Evolutionary conservation across 768 basidiomycete genomes (phyloP).

Genomic region (Boletus coccyginus): DNA sequence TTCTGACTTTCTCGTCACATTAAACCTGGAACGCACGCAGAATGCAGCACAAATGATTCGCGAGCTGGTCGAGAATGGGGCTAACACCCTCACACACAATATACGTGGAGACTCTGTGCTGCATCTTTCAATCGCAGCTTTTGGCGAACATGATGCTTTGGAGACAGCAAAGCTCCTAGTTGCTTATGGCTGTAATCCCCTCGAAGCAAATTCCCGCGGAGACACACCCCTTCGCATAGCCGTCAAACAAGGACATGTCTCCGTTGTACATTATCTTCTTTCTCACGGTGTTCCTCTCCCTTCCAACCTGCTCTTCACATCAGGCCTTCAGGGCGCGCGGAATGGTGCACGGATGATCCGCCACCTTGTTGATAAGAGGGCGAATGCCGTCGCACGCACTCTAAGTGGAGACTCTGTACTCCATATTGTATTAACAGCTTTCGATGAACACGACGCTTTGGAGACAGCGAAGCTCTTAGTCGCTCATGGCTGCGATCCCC

Average conservation of each 20-base stretch:
- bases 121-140: background rate
- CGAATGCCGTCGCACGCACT: too few relatives aligned
- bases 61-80: background rate
- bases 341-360: too few relatives aligned
- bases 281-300: background rate
- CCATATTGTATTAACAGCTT: background rate
- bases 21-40: too few relatives aligned
- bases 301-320: background rate
- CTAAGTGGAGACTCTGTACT: background rate
- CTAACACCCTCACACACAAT: background rate
- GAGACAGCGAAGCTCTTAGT: background rate
- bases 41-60: too few relatives aligned
- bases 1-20: background rate
- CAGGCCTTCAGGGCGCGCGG: too few relatives aligned
- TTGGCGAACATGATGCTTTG: background rate
- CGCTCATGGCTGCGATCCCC: background rate
- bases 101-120: background rate
- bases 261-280: background rate
- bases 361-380: too few relatives aligned
- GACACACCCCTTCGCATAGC: background rate
- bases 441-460: background rate
- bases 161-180: background rate
- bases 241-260: background rate
- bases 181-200: background rate
- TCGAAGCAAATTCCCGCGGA: background rate